Base-by-base conservation (phyloP, 2,329 filamentous ascomycete species). In the Fusarium newnesense region DNA sequence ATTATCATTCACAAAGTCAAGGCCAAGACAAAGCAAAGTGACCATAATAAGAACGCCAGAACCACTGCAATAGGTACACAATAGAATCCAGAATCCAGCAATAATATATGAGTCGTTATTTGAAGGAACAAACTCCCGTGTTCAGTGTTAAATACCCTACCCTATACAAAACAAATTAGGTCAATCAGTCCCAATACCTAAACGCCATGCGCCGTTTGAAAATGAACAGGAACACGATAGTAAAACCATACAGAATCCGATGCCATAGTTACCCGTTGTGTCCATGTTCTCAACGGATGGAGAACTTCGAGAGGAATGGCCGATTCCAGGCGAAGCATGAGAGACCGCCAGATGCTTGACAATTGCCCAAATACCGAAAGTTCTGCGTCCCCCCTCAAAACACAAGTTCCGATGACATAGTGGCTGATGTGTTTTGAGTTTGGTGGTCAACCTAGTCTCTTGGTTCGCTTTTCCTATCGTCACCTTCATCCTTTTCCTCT, bases 401-500 rank as follows among this genome's bases (percentile, higher is more conserved):
- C 28, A 26, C 19, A 12, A 9, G 7, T 13, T n/a, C 26, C 12
- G 21, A 24, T 9, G 19, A 40, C 28, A 69, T 7, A 40, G 19
- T 15, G n/a, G 30, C 6, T 12, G n/a, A 32, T 28, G 5, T 13
- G 44, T 4, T 18, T 9, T 24, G 24, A 34, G 19, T 9, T 34
- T 21, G 34, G 18, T 32, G 30, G 12, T 28, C 34, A 15, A 16
- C 18, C 24, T 39, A 75, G 37, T 73, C 71, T 37, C 64, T 75
- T 7, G 73, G 34, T 10, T 79, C 76, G 37, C 77, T 75, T 13
- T 73, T 67, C 26, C 85, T 83, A 10, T 76, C 74, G 18, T 85
- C 83, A 40, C 81, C 81, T 50, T 87, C 84, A 40, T 52, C 54
- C 76, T 52, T 52, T 9, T 46, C 76, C 21, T 86, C 84, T 43